Percentiles rank a stretch among this genome's conserved stretches.
Conservation (phyloP, 441 rosid genomes). For the Erodium chrysanthum region DNA sequence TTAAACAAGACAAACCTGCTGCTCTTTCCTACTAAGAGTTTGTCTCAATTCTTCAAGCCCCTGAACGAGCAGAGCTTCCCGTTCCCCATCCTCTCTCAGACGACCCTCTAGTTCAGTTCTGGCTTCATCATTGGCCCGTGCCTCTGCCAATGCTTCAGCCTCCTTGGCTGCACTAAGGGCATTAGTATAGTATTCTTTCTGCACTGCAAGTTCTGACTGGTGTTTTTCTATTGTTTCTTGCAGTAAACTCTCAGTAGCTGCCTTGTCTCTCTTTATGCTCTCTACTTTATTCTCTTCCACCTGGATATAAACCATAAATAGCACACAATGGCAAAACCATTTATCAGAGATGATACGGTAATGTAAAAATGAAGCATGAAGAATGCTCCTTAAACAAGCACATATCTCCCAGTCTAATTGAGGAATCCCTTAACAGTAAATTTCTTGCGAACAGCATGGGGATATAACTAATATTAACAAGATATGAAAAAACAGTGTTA, state of each 20-base stretch:
- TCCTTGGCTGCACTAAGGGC: constrained; percentile 92
- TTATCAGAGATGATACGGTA: neutral
- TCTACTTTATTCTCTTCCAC: constrained; percentile 94
- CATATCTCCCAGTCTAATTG: neutral
- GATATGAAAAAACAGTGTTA: constrained; percentile 1
- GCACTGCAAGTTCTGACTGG: constrained; percentile 73
- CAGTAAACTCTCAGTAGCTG: constrained; percentile 80
- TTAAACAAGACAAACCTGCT: constrained; percentile 53
- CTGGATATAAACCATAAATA: constrained; percentile 25
- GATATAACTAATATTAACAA: neutral
- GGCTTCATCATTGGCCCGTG: constrained; percentile 81
- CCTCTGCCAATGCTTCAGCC: constrained; percentile 90
- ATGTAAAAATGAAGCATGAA: neutral
- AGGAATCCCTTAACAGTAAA: neutral
- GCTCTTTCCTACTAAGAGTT: constrained; percentile 82
- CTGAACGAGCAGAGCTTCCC: constrained; percentile 90
- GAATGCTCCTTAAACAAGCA: neutral
- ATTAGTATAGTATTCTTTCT: constrained; percentile 73
- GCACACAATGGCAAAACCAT: neutral
- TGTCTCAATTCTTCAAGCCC: constrained; percentile 87
- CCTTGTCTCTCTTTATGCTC: constrained; percentile 82
- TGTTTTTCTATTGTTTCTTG: constrained; percentile 96
- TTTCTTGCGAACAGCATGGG: neutral
- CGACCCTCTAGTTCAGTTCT: constrained; percentile 77
- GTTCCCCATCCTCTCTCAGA: constrained; percentile 79